phyloP scores from a whole-genome alignment of 78 protist genomes.

The Dictyostelium firmibasis region DNA sequence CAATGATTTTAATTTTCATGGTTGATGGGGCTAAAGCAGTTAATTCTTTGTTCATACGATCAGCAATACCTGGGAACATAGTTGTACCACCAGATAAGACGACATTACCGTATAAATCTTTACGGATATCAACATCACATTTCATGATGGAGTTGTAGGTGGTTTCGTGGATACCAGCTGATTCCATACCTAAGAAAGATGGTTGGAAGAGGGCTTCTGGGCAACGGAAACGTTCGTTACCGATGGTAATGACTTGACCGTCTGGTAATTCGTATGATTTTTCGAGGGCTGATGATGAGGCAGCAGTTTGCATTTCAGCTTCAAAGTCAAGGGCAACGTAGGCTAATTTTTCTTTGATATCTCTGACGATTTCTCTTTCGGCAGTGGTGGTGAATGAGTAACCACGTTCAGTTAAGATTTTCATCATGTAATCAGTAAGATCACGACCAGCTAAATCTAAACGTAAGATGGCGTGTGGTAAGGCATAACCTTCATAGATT shows the following conservation, averaged over 20 bases:
- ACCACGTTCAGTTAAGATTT: too few species aligned
- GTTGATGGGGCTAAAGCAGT: conserved; percentile 92
- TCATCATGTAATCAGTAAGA: too few species aligned
- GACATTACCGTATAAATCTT: too few species aligned
- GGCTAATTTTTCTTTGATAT: conserved; percentile 90
- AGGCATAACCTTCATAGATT: too few species aligned
- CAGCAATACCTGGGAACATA: conserved; percentile 94
- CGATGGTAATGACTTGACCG: conserved; percentile 83
- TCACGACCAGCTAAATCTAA: conserved; percentile 94
- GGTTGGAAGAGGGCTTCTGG: conserved; percentile 93
- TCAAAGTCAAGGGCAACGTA: conserved; percentile 90
- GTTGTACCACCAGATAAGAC: conserved; percentile 92
- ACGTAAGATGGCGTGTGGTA: conserved; percentile 82
- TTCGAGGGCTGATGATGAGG: conserved; percentile 83
- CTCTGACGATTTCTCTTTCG: too few species aligned
- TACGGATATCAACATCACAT: conserved; percentile 92
- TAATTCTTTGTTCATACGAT: conserved; percentile 88
- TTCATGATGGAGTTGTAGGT: conserved; percentile 91
- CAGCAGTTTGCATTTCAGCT: conserved; percentile 88
- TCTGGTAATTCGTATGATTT: conserved; percentile 92
- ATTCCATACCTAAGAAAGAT: conserved; percentile 93
- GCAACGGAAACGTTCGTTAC: conserved; percentile 92
- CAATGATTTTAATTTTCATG: conserved; percentile 93
- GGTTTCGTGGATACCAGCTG: conserved; percentile 95
- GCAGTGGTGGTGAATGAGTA: too few species aligned